Percentiles rank a stretch among this genome's conserved stretches.
Evolutionary conservation across 192 early-diverging fungal species (phyloP).

Genomic region (Coemansia sp.): DNA sequence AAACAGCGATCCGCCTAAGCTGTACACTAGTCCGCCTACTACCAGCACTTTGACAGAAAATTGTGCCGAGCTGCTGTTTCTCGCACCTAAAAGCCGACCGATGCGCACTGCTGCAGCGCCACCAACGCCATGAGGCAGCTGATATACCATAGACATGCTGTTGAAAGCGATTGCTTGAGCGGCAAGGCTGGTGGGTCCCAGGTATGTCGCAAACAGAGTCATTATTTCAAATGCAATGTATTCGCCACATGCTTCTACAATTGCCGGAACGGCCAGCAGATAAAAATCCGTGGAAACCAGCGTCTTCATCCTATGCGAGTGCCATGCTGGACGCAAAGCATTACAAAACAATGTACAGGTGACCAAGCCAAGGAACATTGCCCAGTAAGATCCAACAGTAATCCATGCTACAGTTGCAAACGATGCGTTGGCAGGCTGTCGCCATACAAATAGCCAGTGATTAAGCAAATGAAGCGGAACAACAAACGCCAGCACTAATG

Average conservation of each 20-base stretch:
- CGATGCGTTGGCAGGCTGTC: constrained; percentile 58
- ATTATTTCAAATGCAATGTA: constrained; percentile 58
- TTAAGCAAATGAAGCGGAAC: constrained; percentile 56
- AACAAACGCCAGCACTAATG: constrained; percentile 25
- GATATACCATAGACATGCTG: constrained; percentile 56
- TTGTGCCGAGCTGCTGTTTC: constrained; percentile 51
- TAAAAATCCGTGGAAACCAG: constrained; percentile 41
- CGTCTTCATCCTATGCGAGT: constrained; percentile 50
- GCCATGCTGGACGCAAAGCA: constrained; percentile 61
- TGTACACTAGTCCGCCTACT: constrained; percentile 52
- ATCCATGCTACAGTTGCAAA: constrained; percentile 83
- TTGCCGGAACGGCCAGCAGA: constrained; percentile 68
- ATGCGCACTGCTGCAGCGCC: constrained; percentile 57
- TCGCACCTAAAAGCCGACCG: constrained; percentile 49
- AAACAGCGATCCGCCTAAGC: constrained; percentile 47
- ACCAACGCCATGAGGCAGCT: constrained; percentile 56
- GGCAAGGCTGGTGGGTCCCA: constrained; percentile 54
- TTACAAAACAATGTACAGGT: constrained; percentile 62
- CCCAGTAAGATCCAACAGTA: constrained; percentile 72
- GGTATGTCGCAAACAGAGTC: constrained; percentile 55
- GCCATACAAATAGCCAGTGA: constrained; percentile 81
- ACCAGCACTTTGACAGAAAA: constrained; percentile 42
- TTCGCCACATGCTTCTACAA: constrained; percentile 70
- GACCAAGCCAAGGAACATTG: constrained; percentile 65
- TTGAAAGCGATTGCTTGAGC: constrained; percentile 61